Evolutionary conservation across 1,284 basidiomycete genomes (phyloP), one percentile per base, ranked within the genome.

Genomic region (Cryptococcus amylolentus): DNA sequence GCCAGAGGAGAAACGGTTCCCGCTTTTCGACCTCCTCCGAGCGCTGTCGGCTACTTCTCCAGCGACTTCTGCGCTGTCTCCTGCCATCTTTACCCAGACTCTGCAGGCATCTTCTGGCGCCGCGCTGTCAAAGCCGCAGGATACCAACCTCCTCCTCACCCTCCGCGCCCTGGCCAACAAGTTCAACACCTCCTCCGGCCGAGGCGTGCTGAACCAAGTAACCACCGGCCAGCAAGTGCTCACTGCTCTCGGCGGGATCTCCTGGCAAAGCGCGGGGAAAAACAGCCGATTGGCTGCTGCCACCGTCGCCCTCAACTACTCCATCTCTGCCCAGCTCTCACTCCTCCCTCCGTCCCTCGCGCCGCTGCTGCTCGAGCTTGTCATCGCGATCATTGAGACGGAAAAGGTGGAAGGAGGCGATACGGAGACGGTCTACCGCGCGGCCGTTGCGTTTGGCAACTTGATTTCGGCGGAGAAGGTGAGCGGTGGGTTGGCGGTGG

Each of bases 391-490:
- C 14, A 75, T 92, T 20, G 76, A 81, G 56, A 80, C 81, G 44
- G 90, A 94, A 74, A 83, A 75, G 43, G 7, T 35, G 1, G 31
- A 35, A 35, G 31, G 31, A 35, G 77, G 78, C 16, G 95, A 98
- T 59, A 80, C 84, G 20, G 95, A 98, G 71, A 85, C 88, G 2
- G 82, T 84, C 13, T 98, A 98, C 73, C 86, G 95, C 28, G 81
- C 87, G 1, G 77, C 90, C 7, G 88, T 96, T 14, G 93, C 88
- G 0, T 80, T 97, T 3, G 95, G 95, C 35, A 98, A 98, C 72
- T 75, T 89, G 47, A 89, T 91, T 58, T 69, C 85, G 79, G 55
- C 66, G 14, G 68, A 73, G 5, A 69, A 73, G 5, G 52, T 74
- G 5, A 56, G 66, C n/a, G 75, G 74, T 2, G 56, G 60, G 16